A percentile compares a stretch with the other conserved stretches of the same genome.
Conservation (phyloP, 1,139 yeast species). For the Suhomyces coccinellae region DNA sequence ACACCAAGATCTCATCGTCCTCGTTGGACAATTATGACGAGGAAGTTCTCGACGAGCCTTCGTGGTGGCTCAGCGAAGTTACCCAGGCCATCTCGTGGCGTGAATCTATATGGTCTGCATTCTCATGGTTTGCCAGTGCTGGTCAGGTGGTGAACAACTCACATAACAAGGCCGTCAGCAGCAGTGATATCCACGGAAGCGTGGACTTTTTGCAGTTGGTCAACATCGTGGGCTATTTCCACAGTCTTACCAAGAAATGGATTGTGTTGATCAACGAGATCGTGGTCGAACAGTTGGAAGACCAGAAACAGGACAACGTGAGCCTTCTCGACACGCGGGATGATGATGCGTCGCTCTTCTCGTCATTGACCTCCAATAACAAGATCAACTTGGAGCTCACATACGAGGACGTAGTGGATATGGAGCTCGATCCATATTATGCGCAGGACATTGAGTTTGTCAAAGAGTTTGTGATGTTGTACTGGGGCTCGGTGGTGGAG, state of each 20-base stretch:
- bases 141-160: constrained; percentile 51
- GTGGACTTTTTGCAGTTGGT: constrained; percentile 24
- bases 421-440: constrained; percentile 77
- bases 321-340: not conserved
- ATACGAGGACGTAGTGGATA: constrained; percentile 59
- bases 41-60: constrained; percentile 31
- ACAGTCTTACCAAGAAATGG: constrained; percentile 50
- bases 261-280: constrained; percentile 40
- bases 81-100: constrained; percentile 61
- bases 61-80: constrained; percentile 47
- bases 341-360: constrained; percentile 11
- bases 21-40: constrained; percentile 5
- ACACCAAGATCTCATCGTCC: constrained; percentile 21
- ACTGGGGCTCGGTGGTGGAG: constrained; percentile 49
- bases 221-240: constrained; percentile 57
- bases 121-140: constrained; percentile 85
- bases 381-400: constrained; percentile 41
- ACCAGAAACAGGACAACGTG: constrained; percentile 6
- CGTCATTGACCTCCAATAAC: constrained; percentile 11
- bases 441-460: constrained; percentile 58
- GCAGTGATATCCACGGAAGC: constrained; percentile 2
- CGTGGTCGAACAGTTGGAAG: constrained; percentile 31
- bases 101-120: constrained; percentile 68
- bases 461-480: constrained; percentile 49
- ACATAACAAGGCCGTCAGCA: constrained; percentile 5